phyloP scores from a whole-genome alignment of 1,284 basidiomycete species.

The Ganoderma lucidum region DNA sequence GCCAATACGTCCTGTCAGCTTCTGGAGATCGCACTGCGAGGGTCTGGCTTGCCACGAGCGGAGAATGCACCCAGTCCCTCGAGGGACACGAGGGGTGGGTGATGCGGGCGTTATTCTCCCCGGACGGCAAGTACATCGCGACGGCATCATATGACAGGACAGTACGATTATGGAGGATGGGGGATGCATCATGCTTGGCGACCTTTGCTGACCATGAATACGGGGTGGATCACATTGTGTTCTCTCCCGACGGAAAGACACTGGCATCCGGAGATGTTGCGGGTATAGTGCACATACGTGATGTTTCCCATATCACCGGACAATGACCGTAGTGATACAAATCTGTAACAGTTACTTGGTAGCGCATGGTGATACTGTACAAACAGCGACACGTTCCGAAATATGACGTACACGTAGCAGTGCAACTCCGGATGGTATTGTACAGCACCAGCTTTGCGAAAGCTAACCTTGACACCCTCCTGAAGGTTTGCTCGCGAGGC shows the following conservation, averaged over 20 bases:
- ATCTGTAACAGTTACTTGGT: no score
- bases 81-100: not conserved
- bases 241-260: slow-evolving; percentile 1
- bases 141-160: not conserved
- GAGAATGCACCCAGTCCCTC: not conserved
- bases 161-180: not conserved
- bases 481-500: no score
- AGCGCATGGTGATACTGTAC: no score
- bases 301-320: not conserved
- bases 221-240: not conserved
- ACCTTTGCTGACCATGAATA: not conserved
- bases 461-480: no score
- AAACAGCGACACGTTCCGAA: no score
- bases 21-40: not conserved
- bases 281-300: not conserved
- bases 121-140: slow-evolving; percentile 1
- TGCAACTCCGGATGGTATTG: no score
- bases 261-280: not conserved
- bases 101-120: not conserved
- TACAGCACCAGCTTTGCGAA: no score
- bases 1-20: not conserved
- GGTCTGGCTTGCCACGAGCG: not conserved
- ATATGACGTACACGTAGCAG: no score
- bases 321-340: not conserved
- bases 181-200: not conserved